Percentiles rank a stretch among this genome's conserved stretches.
Conservation (phyloP, 352 stramenopile genomes). For the Phytophthora tubulina region DNA sequence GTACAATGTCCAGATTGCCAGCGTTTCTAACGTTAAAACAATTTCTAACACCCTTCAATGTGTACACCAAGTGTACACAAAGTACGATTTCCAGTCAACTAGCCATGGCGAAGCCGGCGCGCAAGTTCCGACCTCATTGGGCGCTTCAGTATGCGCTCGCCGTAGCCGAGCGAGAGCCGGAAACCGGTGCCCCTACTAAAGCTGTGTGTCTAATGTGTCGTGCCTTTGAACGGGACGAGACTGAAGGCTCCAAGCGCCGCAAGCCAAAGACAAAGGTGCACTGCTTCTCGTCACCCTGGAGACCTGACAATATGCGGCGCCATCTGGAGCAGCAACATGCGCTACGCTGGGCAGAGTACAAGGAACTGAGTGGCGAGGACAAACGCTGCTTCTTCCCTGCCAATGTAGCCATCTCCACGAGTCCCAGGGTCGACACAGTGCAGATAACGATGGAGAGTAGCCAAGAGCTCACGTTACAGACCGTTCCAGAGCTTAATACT, state of each 20-base stretch:
- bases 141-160: constrained; percentile 33
- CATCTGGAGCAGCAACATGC: constrained; percentile 44
- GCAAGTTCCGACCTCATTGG: constrained; percentile 31
- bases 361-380: constrained; percentile 19
- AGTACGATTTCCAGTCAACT: background rate
- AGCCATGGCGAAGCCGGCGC: background rate
- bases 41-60: background rate
- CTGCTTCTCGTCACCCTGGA: constrained; percentile 37
- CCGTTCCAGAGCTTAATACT: constrained; percentile 6
- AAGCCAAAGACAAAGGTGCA: constrained; percentile 38
- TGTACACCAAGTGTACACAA: constrained; percentile 5
- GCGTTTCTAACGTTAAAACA: too few relatives aligned
- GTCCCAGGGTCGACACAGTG: background rate
- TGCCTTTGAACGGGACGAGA: constrained; percentile 34
- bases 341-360: constrained; percentile 31
- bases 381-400: constrained; percentile 37
- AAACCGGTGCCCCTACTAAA: constrained; percentile 15
- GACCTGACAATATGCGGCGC: constrained; percentile 45
- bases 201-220: constrained; percentile 37
- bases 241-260: constrained; percentile 31
- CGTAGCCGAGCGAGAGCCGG: constrained; percentile 21
- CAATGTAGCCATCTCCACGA: constrained; percentile 20
- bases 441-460: background rate
- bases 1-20: too few relatives aligned
- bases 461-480: background rate